These are phyloP conservation scores for Suillus plorans DNA, from an alignment of 768 basidiomycete genomes.

Conservation along the genomic window DNA sequence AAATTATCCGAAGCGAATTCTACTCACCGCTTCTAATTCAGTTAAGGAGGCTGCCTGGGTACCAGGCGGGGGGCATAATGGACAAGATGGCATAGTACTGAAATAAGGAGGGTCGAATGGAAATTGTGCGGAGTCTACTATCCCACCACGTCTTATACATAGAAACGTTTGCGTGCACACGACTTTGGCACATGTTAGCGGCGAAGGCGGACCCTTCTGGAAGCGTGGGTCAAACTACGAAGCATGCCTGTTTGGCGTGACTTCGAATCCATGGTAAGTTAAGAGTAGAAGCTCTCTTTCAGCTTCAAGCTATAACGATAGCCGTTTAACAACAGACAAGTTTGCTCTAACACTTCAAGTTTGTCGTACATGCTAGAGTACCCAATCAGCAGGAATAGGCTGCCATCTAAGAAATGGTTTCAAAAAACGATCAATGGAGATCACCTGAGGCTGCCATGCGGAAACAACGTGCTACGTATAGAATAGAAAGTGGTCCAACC, in stretches of 20 bases:
- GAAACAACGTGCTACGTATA: constrained; percentile 2
- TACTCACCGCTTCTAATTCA: background rate
- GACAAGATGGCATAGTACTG: constrained; percentile 1
- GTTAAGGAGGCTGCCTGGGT: background rate
- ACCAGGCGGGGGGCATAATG: background rate
- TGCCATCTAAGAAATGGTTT: background rate
- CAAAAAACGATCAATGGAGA: background rate
- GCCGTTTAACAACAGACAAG: background rate
- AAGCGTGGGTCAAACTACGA: background rate
- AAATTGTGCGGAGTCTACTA: background rate
- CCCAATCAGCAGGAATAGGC: background rate
- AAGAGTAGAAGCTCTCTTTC: background rate
- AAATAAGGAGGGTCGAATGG: background rate
- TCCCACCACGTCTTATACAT: background rate
- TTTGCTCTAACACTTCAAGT: background rate
- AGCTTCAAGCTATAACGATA: background rate
- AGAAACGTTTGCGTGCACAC: background rate
- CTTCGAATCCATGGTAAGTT: no score
- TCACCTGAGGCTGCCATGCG: background rate
- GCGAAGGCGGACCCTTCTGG: background rate
- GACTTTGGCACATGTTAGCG: constrained; percentile 5
- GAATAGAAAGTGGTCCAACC: background rate
- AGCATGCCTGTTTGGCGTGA: constrained; percentile 1
- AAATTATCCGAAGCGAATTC: background rate
- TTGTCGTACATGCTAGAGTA: background rate